Conservation (phyloP, 164 flowering plant species). For the Cinnamomum micranthum region DNA sequence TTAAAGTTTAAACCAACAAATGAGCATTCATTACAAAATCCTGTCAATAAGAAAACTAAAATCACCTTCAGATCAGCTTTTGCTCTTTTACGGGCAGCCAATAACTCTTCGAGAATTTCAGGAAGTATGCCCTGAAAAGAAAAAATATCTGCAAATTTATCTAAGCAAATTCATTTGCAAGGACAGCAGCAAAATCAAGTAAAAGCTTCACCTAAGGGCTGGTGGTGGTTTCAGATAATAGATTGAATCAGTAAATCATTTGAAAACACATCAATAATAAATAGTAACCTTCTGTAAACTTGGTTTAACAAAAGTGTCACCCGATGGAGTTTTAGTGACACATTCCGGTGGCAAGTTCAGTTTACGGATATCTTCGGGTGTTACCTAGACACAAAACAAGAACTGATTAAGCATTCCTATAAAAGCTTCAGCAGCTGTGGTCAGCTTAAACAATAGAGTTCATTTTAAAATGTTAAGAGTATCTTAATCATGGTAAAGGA, state of each 20-base stretch:
- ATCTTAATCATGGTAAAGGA: neutral
- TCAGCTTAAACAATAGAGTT: neutral
- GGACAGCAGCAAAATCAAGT: neutral
- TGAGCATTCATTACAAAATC: neutral
- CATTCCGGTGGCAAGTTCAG: constrained; percentile 82
- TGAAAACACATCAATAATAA: constrained; percentile 1
- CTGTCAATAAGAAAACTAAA: neutral
- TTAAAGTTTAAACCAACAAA: neutral
- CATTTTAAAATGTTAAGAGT: neutral
- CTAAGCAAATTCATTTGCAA: neutral
- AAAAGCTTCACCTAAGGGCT: neutral
- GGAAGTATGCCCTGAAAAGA: constrained; percentile 91
- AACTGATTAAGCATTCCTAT: constrained; percentile 8
- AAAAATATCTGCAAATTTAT: constrained; percentile 5
- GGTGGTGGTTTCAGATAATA: neutral
- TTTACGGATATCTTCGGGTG: constrained; percentile 75
- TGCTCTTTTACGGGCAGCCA: constrained; percentile 95
- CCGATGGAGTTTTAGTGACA: constrained; percentile 91
- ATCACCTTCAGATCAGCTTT: constrained; percentile 92
- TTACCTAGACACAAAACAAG: constrained; percentile 51
- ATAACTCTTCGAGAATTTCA: constrained; percentile 89
- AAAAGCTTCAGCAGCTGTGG: constrained; percentile 5
- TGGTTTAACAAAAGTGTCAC: constrained; percentile 91
- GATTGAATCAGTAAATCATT: neutral
- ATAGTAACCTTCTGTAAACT: constrained; percentile 70